Conservation (phyloP, 345 rosid species). For the Pseudoturritis turrita region DNA sequence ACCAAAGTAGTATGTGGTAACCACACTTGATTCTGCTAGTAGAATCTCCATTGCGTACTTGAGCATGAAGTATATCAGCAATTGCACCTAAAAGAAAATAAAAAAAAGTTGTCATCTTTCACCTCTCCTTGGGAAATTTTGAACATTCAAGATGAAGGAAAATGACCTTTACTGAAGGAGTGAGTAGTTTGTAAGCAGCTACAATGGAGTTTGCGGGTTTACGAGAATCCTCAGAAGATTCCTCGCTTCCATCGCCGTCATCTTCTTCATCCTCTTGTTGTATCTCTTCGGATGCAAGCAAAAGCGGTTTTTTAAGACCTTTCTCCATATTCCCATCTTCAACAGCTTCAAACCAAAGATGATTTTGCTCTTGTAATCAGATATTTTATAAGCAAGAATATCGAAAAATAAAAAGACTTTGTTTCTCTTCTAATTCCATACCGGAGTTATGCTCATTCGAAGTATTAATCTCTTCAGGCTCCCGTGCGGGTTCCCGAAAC, state of each 20-base stretch:
- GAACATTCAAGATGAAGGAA: not conserved
- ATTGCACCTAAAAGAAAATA: slow-evolving; percentile 56
- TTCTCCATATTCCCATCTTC: slow-evolving; percentile 47
- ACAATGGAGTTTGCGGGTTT: slow-evolving; percentile 61
- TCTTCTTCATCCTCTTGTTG: slow-evolving; percentile 49
- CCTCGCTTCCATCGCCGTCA: slow-evolving; percentile 68
- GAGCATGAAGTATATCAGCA: slow-evolving; percentile 95
- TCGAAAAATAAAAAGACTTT: not conserved
- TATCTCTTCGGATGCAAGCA: slow-evolving; percentile 45
- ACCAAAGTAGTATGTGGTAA: slow-evolving; percentile 72
- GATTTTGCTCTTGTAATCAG: not conserved
- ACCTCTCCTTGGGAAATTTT: not conserved
- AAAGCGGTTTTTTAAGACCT: slow-evolving; percentile 66
- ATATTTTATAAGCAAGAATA: not conserved
- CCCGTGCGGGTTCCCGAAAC: slow-evolving; percentile 70
- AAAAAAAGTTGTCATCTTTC: not conserved
- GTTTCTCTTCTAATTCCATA: slow-evolving; percentile 14
- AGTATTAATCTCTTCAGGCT: slow-evolving; percentile 38
- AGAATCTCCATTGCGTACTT: slow-evolving; percentile 89
- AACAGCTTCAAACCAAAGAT: slow-evolving; percentile 46
- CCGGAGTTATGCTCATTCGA: slow-evolving; percentile 41
- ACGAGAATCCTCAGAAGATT: slow-evolving; percentile 53
- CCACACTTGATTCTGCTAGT: slow-evolving; percentile 90
- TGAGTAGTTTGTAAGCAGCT: slow-evolving; percentile 79
- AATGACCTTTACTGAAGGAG: slow-evolving; percentile 89